Evolutionary conservation across 768 basidiomycete species (phyloP), one percentile per base, ranked within the genome.

Genomic region (Collybia nuda): DNA sequence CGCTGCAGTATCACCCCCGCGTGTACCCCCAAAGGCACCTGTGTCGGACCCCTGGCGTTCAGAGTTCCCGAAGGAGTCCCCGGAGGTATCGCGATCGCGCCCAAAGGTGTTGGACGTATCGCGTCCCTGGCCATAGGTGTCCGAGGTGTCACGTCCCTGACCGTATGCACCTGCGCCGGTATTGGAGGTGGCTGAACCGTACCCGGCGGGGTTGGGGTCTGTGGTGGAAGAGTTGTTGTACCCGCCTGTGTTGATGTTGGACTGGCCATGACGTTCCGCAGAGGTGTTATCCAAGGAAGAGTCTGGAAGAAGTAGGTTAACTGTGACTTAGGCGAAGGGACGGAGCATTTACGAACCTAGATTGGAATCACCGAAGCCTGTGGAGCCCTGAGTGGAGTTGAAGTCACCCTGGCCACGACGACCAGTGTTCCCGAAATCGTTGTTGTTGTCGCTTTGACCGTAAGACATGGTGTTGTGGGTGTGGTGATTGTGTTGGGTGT

Each of bases 321-420:
- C 3, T 11, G 12, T 8, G 19, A 6, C 4, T 8, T 14, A 44
- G 5, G 22, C 28, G 18, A 21, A 39, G 23, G 11, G n/a, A 19
- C 0, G n/a, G 17, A 3, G 4, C 19, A 19, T 6, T 2, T 15
- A 12, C 36, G 9, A 24, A 47, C 46, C 23, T 8, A 4, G 15
- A 2, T 39, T 6, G 23, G 9, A 36, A 19, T 26, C 37, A 2
- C 18, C 44, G 17, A 36, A 22, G 21, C 19, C 32, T 22, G 45
- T 47, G 11, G 46, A 47, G 2, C 46, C 46, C 22, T 47, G 46
- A 28, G 46, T 39, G 28, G 36, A 38, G 7, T 26, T 47, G 14
- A 38, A 47, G 14, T 47, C 36, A 11, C 9, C 32, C 14, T 32
- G 32, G 12, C 32, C 32, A 11, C 32, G 32, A 11, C 32, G 32